These are phyloP conservation scores for Penicillium glabrum DNA, from an alignment of 2,329 filamentous ascomycete species.

Conservation along the genomic window DNA sequence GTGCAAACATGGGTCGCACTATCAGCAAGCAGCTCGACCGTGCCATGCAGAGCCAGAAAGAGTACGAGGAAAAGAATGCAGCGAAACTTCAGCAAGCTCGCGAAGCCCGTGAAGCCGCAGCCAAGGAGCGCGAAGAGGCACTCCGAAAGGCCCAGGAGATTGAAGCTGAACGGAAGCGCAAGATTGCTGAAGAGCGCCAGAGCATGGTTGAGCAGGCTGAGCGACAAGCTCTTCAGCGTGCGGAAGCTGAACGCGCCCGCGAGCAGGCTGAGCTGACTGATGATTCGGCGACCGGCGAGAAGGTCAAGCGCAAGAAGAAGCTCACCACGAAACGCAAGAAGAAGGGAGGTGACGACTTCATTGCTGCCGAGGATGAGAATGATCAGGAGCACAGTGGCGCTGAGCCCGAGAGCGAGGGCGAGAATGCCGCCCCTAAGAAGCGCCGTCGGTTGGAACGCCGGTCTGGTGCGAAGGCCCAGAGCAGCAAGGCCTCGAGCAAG, in stretches of 20 bases:
- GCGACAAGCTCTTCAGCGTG: conserved; percentile 67
- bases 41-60: conserved; percentile 77
- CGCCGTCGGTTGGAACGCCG: conserved; percentile 61
- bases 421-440: conserved; percentile 52
- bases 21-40: conserved; percentile 89
- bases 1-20: conserved; percentile 96
- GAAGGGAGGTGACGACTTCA: conserved; percentile 47
- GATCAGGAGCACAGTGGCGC: conserved; percentile 28
- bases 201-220: conserved; percentile 76
- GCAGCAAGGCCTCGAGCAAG: conserved; percentile 52
- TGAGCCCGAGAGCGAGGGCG: conserved; percentile 36
- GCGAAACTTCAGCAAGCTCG: conserved; percentile 80
- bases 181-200: conserved; percentile 82
- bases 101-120: conserved; percentile 75
- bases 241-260: conserved; percentile 67
- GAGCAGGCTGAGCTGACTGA: conserved; percentile 78
- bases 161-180: conserved; percentile 72
- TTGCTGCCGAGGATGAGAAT: conserved; percentile 47
- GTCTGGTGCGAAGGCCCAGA: conserved; percentile 33
- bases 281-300: conserved; percentile 79
- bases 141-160: conserved; percentile 66
- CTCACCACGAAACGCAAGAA: conserved; percentile 58
- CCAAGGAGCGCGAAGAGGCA: conserved; percentile 74
- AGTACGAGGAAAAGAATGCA: conserved; percentile 92
- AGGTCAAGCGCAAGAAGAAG: conserved; percentile 72